Percentiles rank a stretch among this genome's conserved stretches.
Evolutionary conservation across 2,329 filamentous ascomycete species (phyloP).

Genomic region (Xylaria sp.): DNA sequence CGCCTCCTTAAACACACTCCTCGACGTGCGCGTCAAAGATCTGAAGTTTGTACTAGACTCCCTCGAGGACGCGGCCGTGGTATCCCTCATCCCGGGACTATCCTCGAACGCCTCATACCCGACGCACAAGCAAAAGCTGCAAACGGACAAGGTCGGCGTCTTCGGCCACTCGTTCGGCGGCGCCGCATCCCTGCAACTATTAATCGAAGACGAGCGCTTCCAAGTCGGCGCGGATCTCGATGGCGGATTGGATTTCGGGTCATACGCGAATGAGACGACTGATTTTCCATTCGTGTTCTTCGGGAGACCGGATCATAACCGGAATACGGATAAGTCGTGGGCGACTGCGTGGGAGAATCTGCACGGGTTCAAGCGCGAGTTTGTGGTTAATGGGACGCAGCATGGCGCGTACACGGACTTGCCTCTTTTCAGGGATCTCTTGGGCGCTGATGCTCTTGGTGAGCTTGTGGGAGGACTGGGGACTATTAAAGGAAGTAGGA

Average conservation of each 20-base stretch:
- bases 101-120: not conserved
- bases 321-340: constrained; percentile 12
- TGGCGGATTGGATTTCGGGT: constrained; percentile 34
- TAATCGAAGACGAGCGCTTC: constrained; percentile 30
- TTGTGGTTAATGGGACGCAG: constrained; percentile 8
- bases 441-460: not conserved
- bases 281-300: constrained; percentile 20
- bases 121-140: constrained; percentile 30
- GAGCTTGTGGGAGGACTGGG: not conserved
- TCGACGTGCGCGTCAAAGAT: constrained; percentile 35
- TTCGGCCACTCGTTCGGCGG: constrained; percentile 40
- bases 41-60: constrained; percentile 35
- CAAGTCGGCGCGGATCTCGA: constrained; percentile 39
- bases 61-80: constrained; percentile 17
- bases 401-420: constrained; percentile 27
- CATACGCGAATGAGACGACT: constrained; percentile 10
- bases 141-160: constrained; percentile 29
- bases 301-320: constrained; percentile 11
- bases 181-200: constrained; percentile 31
- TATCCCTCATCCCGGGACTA: constrained; percentile 34
- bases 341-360: constrained; percentile 15
- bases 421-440: not conserved
- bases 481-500: constrained; percentile 9
- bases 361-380: constrained; percentile 19
- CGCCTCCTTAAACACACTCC: not conserved